Evolutionary conservation across 768 basidiomycete species (phyloP).

Genomic region (Chalciporus sphaerocephalus): DNA sequence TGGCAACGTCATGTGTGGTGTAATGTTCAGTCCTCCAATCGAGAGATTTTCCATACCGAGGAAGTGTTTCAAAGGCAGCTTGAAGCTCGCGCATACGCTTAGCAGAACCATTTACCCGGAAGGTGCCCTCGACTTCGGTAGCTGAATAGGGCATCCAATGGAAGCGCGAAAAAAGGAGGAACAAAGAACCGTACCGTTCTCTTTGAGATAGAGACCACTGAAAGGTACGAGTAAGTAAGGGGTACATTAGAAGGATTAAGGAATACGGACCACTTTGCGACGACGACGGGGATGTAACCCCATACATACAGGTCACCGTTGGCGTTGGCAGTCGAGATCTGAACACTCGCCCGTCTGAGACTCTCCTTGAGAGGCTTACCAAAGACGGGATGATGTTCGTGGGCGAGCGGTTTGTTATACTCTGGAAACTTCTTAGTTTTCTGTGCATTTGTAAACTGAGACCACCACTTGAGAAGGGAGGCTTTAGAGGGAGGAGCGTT

Average conservation of each 20-base stretch:
- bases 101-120: slow-evolving; percentile 92
- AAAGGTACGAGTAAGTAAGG: slow-evolving; percentile 4
- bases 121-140: slow-evolving; percentile 89
- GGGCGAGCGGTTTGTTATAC: slow-evolving; percentile 33
- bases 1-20: slow-evolving; percentile 96
- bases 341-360: slow-evolving; percentile 82
- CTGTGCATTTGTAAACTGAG: slow-evolving; percentile 64
- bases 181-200: slow-evolving; percentile 58
- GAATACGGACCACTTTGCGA: slow-evolving; percentile 83
- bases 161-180: neutral
- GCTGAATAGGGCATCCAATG: slow-evolving; percentile 38
- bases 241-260: neutral
- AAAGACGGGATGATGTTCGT: slow-evolving; percentile 61
- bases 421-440: slow-evolving; percentile 55
- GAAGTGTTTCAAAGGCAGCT: slow-evolving; percentile 81
- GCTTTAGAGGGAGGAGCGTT: slow-evolving; percentile 45
- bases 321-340: slow-evolving; percentile 85
- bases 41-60: slow-evolving; percentile 90
- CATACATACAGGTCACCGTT: slow-evolving; percentile 83
- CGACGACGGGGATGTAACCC: slow-evolving; percentile 95
- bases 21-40: slow-evolving; percentile 86
- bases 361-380: slow-evolving; percentile 81
- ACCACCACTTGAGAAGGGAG: slow-evolving; percentile 79
- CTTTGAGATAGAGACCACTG: slow-evolving; percentile 92
- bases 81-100: slow-evolving; percentile 97